Evolutionary conservation across 805 yeast genomes (phyloP), one percentile per base, ranked within the genome.

Genomic region (Suhomyces sp.): DNA sequence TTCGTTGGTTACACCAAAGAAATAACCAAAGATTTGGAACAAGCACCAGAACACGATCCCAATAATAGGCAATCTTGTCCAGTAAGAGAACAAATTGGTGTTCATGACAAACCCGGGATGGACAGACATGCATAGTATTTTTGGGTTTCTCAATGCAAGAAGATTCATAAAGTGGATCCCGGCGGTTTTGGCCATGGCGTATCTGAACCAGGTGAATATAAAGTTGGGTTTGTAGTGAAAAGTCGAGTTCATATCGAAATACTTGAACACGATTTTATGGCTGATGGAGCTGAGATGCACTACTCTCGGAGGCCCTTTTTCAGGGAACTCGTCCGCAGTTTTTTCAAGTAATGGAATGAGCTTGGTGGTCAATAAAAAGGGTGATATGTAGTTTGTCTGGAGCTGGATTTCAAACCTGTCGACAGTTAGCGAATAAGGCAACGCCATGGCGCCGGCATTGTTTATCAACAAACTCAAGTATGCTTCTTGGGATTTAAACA

Each of bases 71-170:
- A 87, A 71, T 52, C 90, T 71, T 2, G 93, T 88, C 85, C 91
- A 87, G 64, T 87, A 88, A 46, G 86, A 76, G 64, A 87, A 87
- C 46, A 87, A 67, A 58, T 86, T 86, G 2, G 96, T 85, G 60
- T 85, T 84, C 88, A 90, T 85, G n/a, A 88, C 89, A 57, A 88
- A 79, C 0, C 97, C 97, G 0, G 96, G 96, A 61, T 89, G 92
- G 3, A 88, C 88, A 1, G 90, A 78, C 36, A 82, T 67, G 53
- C 85, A 83, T 38, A 85, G 66, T 8, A 89, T 74, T 17, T 82
- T 77, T 0, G 96, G 94, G 63, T 88, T 78, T 54, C 84, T 78
- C 36, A 82, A 72, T 0, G 93, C 81, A 22, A 90, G 68, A 66
- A 84, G 75, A 59, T 83, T 83, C 61, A 84, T 79, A 61, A 84